Conservation (phyloP, 2,329 filamentous ascomycete species). For the Colletotrichum higginsianum region DNA sequence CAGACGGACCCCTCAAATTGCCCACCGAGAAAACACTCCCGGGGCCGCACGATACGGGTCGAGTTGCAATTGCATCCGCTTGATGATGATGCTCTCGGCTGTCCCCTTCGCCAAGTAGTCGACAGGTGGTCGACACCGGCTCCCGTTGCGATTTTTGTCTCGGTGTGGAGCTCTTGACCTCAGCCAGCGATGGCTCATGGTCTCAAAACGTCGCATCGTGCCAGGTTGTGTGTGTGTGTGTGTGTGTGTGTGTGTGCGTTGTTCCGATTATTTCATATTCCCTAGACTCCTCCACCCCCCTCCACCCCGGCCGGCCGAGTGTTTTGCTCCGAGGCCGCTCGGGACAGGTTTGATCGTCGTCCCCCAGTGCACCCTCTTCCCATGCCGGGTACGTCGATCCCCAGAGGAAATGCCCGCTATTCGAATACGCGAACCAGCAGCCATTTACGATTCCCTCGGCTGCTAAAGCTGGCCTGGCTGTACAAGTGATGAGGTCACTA, state of each 20-base stretch:
- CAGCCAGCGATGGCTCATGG: slow-evolving; percentile 8
- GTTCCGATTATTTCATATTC: slow-evolving; percentile 20
- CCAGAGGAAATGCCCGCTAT: slow-evolving; percentile 12
- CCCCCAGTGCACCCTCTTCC: slow-evolving; percentile 18
- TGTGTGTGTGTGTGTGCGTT: too few species aligned
- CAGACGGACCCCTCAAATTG: too few species aligned
- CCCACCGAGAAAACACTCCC: not conserved
- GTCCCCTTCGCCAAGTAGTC: too few species aligned
- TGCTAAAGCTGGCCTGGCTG: slow-evolving; percentile 12
- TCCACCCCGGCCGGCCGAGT: slow-evolving; percentile 2
- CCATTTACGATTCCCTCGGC: not conserved
- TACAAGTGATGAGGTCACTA: not conserved
- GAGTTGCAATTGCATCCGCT: slow-evolving; percentile 30
- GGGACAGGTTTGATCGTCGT: slow-evolving; percentile 41
- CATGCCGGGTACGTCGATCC: slow-evolving; percentile 32
- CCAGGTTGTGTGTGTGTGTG: slow-evolving; percentile 7
- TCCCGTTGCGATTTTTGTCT: slow-evolving; percentile 27
- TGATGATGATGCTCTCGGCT: slow-evolving; percentile 24
- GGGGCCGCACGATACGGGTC: slow-evolving; percentile 11
- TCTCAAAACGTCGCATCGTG: slow-evolving; percentile 18
- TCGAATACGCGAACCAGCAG: not conserved
- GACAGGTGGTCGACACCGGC: not conserved
- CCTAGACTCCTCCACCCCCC: not conserved
- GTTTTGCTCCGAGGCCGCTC: slow-evolving; percentile 32
- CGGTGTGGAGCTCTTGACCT: slow-evolving; percentile 5